Evolutionary conservation across 1,284 basidiomycete genomes (phyloP).

Genomic region (Austropuccinia psidii): DNA sequence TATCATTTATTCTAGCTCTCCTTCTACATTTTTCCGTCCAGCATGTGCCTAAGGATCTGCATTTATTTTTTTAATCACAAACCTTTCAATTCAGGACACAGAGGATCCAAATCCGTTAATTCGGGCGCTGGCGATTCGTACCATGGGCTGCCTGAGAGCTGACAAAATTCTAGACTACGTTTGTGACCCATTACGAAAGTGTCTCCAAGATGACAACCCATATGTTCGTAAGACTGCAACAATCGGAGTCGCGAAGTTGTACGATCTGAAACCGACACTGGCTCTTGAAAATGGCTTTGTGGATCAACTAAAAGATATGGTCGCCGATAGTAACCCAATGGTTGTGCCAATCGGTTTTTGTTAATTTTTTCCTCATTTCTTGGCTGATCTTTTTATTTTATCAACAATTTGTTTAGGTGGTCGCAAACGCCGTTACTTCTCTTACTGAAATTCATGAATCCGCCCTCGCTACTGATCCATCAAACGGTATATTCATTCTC

Average conservation of each 20-base stretch:
- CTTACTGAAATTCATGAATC: conserved; percentile 63
- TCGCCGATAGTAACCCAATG: conserved; percentile 88
- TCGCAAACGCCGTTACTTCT: conserved; percentile 89
- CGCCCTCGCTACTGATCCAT: conserved; percentile 58
- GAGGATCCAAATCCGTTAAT: conserved; percentile 85
- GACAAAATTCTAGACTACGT: conserved; percentile 70
- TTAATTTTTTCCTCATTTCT: background rate
- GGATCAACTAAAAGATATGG: conserved; percentile 71
- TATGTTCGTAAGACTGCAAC: conserved; percentile 93
- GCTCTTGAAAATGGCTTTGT: conserved; percentile 79
- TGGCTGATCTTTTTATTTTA: background rate
- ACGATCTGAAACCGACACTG: conserved; percentile 69
- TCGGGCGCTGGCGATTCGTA: conserved; percentile 82
- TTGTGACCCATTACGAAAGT: conserved; percentile 74
- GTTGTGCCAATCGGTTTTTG: conserved; percentile 52
- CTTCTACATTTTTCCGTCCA: background rate
- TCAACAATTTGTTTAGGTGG: conserved; percentile 43
- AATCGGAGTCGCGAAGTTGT: conserved; percentile 82
- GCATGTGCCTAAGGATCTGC: background rate
- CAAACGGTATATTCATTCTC: conserved; percentile 79
- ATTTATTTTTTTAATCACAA: background rate
- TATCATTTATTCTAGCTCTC: background rate
- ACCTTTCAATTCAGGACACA: conserved; percentile 59
- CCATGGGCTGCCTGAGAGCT: conserved; percentile 90
- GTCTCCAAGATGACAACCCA: conserved; percentile 81